These are phyloP conservation scores for Lipomyces sp. DNA, from an alignment of 805 yeast species.

Conservation along the genomic window DNA sequence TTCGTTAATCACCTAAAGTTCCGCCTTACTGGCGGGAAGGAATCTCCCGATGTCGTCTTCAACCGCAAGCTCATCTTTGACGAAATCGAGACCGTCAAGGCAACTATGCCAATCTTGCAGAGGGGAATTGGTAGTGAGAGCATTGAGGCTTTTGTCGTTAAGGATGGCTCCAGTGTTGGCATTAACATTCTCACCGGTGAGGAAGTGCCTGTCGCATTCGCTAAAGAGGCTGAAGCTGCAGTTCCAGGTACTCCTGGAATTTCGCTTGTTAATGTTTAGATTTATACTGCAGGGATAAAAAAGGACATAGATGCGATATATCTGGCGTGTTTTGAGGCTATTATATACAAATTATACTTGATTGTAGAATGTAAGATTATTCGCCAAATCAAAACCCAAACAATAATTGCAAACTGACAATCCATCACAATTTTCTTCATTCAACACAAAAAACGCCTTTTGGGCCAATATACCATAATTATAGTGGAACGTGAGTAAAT, in stretches of 20 bases:
- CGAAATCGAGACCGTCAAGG: conserved; percentile 65
- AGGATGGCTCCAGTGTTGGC: conserved; percentile 67
- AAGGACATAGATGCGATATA: background rate
- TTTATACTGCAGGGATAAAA: background rate
- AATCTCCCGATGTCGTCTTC: conserved; percentile 78
- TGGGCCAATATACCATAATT: conserved; percentile 3
- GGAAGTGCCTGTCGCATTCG: conserved; percentile 60
- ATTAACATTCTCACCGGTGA: conserved; percentile 70
- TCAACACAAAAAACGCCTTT: conserved; percentile 4
- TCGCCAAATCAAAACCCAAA: background rate
- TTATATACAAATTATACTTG: background rate
- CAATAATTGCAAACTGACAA: background rate
- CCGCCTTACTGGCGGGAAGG: conserved; percentile 62
- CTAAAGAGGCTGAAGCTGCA: conserved; percentile 78
- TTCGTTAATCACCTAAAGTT: conserved; percentile 85
- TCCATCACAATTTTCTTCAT: background rate
- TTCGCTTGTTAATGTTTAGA: conserved; percentile 64
- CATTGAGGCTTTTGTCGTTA: conserved; percentile 57
- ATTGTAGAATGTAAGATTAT: background rate
- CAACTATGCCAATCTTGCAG: conserved; percentile 30
- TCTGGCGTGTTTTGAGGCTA: background rate
- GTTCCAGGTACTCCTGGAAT: conserved; percentile 95
- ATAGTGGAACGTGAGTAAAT: conserved; percentile 68
- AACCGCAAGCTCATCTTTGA: conserved; percentile 84
- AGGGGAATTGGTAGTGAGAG: conserved; percentile 29